phyloP scores from a whole-genome alignment of 768 basidiomycete genomes.

The Lanmaoa pseudosensibilis region DNA sequence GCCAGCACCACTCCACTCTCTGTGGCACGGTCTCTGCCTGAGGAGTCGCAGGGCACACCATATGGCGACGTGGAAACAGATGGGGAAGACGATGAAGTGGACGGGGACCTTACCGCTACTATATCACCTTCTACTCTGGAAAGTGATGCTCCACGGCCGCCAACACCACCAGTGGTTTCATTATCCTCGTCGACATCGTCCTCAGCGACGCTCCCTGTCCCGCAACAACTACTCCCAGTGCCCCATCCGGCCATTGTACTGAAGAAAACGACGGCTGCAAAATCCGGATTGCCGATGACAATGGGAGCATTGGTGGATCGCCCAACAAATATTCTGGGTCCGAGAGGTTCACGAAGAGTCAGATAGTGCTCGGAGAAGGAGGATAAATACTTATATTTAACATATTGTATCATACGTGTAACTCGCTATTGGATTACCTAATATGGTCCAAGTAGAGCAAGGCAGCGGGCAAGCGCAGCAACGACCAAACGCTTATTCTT shows the following conservation, averaged over 20 bases:
- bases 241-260: background rate
- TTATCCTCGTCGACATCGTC: slow-evolving; percentile 42
- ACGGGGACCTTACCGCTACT: slow-evolving; percentile 24
- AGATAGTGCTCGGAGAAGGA: slow-evolving; percentile 13
- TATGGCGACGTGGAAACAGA: slow-evolving; percentile 20
- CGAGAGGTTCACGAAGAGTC: slow-evolving; percentile 32
- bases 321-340: slow-evolving; percentile 36
- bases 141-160: slow-evolving; percentile 15
- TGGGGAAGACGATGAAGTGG: slow-evolving; percentile 19
- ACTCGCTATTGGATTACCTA: slow-evolving; percentile 22
- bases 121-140: slow-evolving; percentile 7
- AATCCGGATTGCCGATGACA: slow-evolving; percentile 25
- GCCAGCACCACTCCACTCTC: slow-evolving; percentile 40
- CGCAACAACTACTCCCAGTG: slow-evolving; percentile 10
- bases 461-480: slow-evolving; percentile 3
- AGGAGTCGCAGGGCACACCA: slow-evolving; percentile 20
- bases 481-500: background rate
- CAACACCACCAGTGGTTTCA: slow-evolving; percentile 30
- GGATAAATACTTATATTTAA: slow-evolving; percentile 12
- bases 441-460: slow-evolving; percentile 2
- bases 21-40: slow-evolving; percentile 38
- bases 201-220: slow-evolving; percentile 28
- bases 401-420: slow-evolving; percentile 1
- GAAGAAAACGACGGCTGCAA: slow-evolving; percentile 26
- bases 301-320: slow-evolving; percentile 33